These are phyloP conservation scores for Thermothielavioides terrestris DNA, from an alignment of 495 filamentous ascomycete species.

Conservation along the genomic window DNA sequence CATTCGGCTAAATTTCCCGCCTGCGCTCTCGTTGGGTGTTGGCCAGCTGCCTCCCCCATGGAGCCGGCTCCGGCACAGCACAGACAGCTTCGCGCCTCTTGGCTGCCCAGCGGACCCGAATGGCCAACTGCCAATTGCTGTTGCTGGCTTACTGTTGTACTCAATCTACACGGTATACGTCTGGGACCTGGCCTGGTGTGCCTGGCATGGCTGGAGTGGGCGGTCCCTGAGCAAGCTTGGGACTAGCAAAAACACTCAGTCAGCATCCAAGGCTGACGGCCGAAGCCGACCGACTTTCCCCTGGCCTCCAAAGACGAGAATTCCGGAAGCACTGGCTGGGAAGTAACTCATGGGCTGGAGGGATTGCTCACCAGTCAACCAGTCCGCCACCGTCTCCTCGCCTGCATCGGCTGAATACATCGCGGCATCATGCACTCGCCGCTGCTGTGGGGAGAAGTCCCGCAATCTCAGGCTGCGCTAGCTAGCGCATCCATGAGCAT, in stretches of 20 bases:
- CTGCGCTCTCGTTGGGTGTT: constrained; percentile 18
- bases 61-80: constrained; percentile 8
- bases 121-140: background rate
- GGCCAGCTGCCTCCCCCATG: constrained; percentile 9
- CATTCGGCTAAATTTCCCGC: constrained; percentile 30
- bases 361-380: background rate
- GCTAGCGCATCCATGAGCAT: constrained; percentile 2
- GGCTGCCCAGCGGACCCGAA: constrained; percentile 6
- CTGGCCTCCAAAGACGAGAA: background rate
- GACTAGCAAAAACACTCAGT: background rate
- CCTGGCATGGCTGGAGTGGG: background rate
- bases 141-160: constrained; percentile 1
- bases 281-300: background rate
- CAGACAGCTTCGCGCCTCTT: constrained; percentile 11
- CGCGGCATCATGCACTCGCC: constrained; percentile 2
- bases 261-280: background rate
- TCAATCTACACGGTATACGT: background rate
- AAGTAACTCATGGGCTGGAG: background rate
- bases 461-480: constrained; percentile 6
- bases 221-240: background rate
- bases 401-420: constrained; percentile 15
- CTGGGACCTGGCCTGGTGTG: background rate
- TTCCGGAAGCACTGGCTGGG: background rate
- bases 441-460: constrained; percentile 1
- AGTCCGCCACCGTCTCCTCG: constrained; percentile 1